Evolutionary conservation across 1,284 basidiomycete genomes (phyloP).

Genomic region (Puccinia polysora): DNA sequence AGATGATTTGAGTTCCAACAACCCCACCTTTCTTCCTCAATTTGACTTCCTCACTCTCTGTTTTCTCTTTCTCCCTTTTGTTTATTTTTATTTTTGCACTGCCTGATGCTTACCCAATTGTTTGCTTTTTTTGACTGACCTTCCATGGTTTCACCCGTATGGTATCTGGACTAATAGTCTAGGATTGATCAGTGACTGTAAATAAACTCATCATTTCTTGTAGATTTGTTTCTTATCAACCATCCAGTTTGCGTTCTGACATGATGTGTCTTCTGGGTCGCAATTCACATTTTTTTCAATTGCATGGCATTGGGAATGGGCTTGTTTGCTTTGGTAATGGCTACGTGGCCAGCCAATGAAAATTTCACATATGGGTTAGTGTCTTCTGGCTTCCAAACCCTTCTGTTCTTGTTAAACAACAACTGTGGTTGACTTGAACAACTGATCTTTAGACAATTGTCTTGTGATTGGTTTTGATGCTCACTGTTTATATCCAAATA

Average conservation of each 20-base stretch:
- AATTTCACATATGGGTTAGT: conserved; percentile 93
- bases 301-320: conserved; percentile 96
- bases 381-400: too few species aligned
- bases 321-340: conserved; percentile 92
- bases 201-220: conserved; percentile 49
- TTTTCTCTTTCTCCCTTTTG: not conserved
- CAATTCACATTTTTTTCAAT: conserved; percentile 99
- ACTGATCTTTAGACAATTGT: conserved; percentile 22
- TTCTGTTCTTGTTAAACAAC: too few species aligned
- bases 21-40: too few species aligned
- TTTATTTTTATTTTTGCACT: not conserved
- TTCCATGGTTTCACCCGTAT: conserved; percentile 60
- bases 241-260: not conserved
- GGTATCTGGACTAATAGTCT: conserved; percentile 97
- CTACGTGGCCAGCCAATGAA: conserved; percentile 91
- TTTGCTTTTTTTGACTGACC: not conserved
- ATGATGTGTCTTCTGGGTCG: conserved; percentile 55
- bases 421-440: too few species aligned
- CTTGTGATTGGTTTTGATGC: too few species aligned
- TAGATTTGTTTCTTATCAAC: conserved; percentile 5
- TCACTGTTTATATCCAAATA: too few species aligned
- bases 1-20: conserved; percentile 54
- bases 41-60: too few species aligned
- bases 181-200: conserved; percentile 93
- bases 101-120: not conserved